These are phyloP conservation scores for Pecoramyces ruminantium DNA, from an alignment of 192 early-diverging fungal species.

Conservation along the genomic window DNA sequence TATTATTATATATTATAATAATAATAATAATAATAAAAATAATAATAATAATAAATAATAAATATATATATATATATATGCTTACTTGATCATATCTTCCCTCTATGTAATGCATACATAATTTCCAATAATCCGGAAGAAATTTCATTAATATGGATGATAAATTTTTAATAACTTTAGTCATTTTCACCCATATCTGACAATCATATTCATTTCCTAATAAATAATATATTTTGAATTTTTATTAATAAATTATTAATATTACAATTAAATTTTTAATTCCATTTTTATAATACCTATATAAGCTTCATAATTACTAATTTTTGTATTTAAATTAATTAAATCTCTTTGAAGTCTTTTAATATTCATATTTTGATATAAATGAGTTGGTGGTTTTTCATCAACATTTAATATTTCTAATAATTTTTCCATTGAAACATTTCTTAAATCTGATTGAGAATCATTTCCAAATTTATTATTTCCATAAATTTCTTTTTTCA, in stretches of 20 bases:
- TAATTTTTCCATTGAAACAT: background rate
- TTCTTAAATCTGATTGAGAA: background rate
- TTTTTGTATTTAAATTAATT: background rate
- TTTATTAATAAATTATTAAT: too few species aligned
- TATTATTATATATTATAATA: too few species aligned
- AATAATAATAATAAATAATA: too few species aligned
- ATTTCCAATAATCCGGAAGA: background rate
- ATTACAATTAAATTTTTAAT: too few species aligned
- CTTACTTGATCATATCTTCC: background rate
- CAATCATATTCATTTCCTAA: background rate
- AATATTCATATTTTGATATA: background rate
- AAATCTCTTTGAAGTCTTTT: background rate
- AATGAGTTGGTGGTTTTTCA: background rate
- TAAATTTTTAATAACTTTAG: background rate
- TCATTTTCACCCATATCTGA: background rate
- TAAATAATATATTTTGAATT: background rate
- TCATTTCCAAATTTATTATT: background rate
- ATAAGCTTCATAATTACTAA: background rate
- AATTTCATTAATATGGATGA: background rate
- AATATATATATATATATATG: too few species aligned
- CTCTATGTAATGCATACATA: background rate
- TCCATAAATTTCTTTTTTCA: background rate
- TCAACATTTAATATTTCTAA: background rate
- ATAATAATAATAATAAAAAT: too few species aligned
- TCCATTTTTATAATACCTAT: too few species aligned